phyloP scores from a whole-genome alignment of 2,329 filamentous ascomycete genomes.

The Trichophyton equinum region DNA sequence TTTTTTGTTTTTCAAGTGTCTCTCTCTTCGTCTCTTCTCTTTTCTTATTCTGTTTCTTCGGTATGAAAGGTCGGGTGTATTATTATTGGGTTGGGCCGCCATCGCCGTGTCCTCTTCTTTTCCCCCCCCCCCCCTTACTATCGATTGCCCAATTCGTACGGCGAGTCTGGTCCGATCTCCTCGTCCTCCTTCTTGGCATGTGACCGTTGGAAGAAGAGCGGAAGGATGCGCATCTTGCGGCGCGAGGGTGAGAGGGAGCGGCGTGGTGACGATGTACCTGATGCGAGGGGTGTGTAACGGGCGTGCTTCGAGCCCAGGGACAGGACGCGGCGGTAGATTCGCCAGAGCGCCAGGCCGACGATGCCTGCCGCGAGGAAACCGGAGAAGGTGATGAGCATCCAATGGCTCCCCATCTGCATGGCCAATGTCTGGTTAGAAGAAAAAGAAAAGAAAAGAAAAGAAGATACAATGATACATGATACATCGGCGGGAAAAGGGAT shows the following conservation, averaged over 20 bases:
- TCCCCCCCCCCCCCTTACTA: not conserved
- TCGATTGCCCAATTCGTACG: not conserved
- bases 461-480: not conserved
- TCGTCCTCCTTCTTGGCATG: conserved; percentile 31
- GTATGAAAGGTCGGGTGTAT: not conserved
- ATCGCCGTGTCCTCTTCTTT: not conserved
- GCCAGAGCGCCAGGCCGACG: conserved; percentile 39
- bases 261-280: conserved; percentile 12
- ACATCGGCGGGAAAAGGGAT: not conserved
- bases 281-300: conserved; percentile 23
- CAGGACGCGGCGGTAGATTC: conserved; percentile 37
- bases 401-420: conserved; percentile 42
- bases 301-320: conserved; percentile 30
- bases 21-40: not conserved
- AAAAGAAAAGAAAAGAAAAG: not conserved
- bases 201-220: conserved; percentile 27
- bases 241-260: conserved; percentile 24
- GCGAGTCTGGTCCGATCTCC: conserved; percentile 17
- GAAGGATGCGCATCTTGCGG: conserved; percentile 24
- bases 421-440: not conserved
- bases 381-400: conserved; percentile 42
- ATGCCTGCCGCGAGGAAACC: conserved; percentile 39
- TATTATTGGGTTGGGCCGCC: not conserved
- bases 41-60: not conserved
- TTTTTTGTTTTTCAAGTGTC: not conserved